Evolutionary conservation across 257 asterid genomes (phyloP), one percentile per base, ranked within the genome.

Genomic region (Nicotiana obtusifolia): DNA sequence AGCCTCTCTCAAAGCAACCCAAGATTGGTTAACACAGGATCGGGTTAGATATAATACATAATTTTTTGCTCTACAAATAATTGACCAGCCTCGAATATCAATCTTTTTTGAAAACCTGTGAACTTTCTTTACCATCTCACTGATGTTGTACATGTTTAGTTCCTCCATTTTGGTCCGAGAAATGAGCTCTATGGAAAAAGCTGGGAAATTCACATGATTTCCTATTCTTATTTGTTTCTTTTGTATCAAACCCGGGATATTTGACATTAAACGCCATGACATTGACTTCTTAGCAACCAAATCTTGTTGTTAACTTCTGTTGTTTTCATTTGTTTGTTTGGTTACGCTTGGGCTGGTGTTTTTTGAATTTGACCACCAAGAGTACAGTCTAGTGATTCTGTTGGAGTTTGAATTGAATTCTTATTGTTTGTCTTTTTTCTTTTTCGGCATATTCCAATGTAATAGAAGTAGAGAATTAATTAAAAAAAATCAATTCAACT

Each of bases 71-170:
- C 22, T 47, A 15, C n/a, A n/a, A n/a, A n/a, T 71, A 22, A 44
- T 44, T 22, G 22, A 22, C 10, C 10, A 37, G 3, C 10, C 47
- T 7, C 10, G 9, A 44, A 19, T 20, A 1, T 44, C 20, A 20
- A 33, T n/a, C 1, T 41, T 35, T 41, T 37, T 11, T 35, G 77
- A 37, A 30, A 67, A 1, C 28, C 15, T 35, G 4, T 69, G n/a
- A 13, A 44, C 20, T 1, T 44, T 22, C 37, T 71, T 14, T 73
- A 73, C 22, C n/a, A 17, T 54, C n/a, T 41, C 17, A 69, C 10
- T n/a, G 57, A n/a, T n/a, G n/a, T 1, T 73, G 79, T 73, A 73
- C 79, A 73, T 73, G 79, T 73, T 73, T 49, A 24, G 44, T 5
- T 49, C 79, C 79, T 24, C 26, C 61, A 24, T 47, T 47, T 73